phyloP scores from a whole-genome alignment of 768 basidiomycete species.

The Boletales sp. region DNA sequence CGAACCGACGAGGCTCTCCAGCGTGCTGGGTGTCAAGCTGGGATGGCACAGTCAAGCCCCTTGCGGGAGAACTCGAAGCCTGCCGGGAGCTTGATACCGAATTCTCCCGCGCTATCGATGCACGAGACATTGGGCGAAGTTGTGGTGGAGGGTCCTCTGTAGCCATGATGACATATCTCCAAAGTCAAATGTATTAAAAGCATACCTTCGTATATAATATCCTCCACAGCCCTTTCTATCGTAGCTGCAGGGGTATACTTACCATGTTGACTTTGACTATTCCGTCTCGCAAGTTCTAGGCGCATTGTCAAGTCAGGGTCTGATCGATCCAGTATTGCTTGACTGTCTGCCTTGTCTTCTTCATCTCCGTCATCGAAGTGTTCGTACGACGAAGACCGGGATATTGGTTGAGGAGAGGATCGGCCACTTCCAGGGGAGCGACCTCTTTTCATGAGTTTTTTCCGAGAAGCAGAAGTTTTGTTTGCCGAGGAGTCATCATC shows the following conservation, averaged over 20 bases:
- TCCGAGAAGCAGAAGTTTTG: slow-evolving; percentile 44
- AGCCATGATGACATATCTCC: neutral
- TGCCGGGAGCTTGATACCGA: slow-evolving; percentile 48
- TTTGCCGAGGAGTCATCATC: slow-evolving; percentile 58
- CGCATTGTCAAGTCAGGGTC: slow-evolving; percentile 76
- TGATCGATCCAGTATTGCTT: slow-evolving; percentile 52
- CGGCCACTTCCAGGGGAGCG: slow-evolving; percentile 39
- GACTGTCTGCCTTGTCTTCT: slow-evolving; percentile 41
- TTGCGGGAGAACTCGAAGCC: slow-evolving; percentile 40
- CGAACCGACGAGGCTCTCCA: slow-evolving; percentile 60
- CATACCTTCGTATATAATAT: slow-evolving; percentile 78
- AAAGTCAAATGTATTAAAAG: slow-evolving; percentile 4
- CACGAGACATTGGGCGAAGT: slow-evolving; percentile 52
- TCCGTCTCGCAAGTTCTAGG: slow-evolving; percentile 78
- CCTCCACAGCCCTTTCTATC: slow-evolving; percentile 49
- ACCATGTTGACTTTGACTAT: slow-evolving; percentile 73
- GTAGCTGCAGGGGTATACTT: slow-evolving; percentile 38
- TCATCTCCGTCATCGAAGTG: slow-evolving; percentile 37
- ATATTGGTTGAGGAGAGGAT: slow-evolving; percentile 36
- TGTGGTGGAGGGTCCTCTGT: slow-evolving; percentile 60
- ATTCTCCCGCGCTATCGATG: slow-evolving; percentile 39
- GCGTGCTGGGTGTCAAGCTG: slow-evolving; percentile 47
- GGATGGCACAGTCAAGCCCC: slow-evolving; percentile 25
- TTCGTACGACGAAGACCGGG: slow-evolving; percentile 45
- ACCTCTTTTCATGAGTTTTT: slow-evolving; percentile 43